phyloP scores from a whole-genome alignment of 257 asterid species.

The Salvia rosmarinus region DNA sequence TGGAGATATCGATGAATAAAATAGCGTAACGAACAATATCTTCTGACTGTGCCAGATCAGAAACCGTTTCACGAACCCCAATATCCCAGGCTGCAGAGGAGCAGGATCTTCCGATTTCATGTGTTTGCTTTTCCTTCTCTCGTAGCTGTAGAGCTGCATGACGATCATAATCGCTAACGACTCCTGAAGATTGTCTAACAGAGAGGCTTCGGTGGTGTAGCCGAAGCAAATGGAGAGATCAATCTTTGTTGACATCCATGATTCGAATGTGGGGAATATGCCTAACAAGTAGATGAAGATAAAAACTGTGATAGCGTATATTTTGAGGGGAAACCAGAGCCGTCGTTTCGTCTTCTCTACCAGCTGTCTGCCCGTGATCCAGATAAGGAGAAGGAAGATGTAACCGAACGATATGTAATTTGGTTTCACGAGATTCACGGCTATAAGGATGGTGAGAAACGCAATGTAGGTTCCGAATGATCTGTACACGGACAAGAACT shows the following conservation, averaged over 20 bases:
- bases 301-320: slow-evolving; percentile 74
- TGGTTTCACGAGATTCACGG: slow-evolving; percentile 83
- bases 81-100: slow-evolving; percentile 61
- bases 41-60: slow-evolving; percentile 96
- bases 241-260: slow-evolving; percentile 71
- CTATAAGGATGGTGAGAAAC: slow-evolving; percentile 82
- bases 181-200: slow-evolving; percentile 78
- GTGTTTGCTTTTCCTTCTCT: slow-evolving; percentile 90
- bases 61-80: slow-evolving; percentile 76
- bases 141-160: slow-evolving; percentile 98
- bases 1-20: slow-evolving; percentile 88
- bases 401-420: slow-evolving; percentile 88
- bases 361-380: slow-evolving; percentile 96
- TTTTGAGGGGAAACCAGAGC: slow-evolving; percentile 94
- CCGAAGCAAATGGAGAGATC: slow-evolving; percentile 71
- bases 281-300: slow-evolving; percentile 72
- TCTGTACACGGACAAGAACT: slow-evolving; percentile 79
- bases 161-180: slow-evolving; percentile 86
- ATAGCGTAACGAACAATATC: slow-evolving; percentile 65
- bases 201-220: slow-evolving; percentile 63
- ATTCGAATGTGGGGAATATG: slow-evolving; percentile 79
- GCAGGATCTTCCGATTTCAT: slow-evolving; percentile 57
- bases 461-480: slow-evolving; percentile 95
- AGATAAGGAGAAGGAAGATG: slow-evolving; percentile 87
- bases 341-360: slow-evolving; percentile 84